Percentiles rank a stretch among this genome's conserved stretches.
Evolutionary conservation across 225 moss, liverwort and hornwort genomes (phyloP).

Genomic region (Pleurozium schreberi): DNA sequence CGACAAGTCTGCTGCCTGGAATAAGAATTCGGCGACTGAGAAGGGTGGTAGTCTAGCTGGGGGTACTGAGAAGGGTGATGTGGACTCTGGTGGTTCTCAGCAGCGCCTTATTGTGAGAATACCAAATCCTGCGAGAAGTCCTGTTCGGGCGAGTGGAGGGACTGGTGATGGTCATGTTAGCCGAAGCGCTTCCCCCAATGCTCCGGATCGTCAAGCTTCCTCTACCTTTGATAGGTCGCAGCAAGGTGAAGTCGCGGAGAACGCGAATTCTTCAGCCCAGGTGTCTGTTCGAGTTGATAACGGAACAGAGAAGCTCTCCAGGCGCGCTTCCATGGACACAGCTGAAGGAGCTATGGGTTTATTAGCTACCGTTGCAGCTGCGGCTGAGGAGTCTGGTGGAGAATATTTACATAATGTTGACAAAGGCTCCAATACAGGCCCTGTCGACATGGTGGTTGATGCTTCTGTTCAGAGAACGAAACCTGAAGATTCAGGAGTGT

Average conservation of each 20-base stretch:
- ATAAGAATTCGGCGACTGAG: slow-evolving; percentile 41
- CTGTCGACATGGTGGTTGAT: slow-evolving; percentile 26
- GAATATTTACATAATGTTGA: slow-evolving; percentile 12
- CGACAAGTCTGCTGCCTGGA: slow-evolving; percentile 76
- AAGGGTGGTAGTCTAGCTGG: slow-evolving; percentile 31
- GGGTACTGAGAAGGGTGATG: slow-evolving; percentile 43
- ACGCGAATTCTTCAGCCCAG: neutral
- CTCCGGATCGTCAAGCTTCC: slow-evolving; percentile 49
- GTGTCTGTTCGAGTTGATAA: slow-evolving; percentile 16
- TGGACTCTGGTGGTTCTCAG: slow-evolving; percentile 38
- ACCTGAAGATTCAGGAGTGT: slow-evolving; percentile 22
- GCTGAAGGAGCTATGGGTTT: slow-evolving; percentile 82
- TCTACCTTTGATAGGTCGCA: slow-evolving; percentile 29
- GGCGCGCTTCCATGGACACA: slow-evolving; percentile 49
- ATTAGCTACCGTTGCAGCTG: slow-evolving; percentile 81
- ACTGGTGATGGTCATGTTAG: slow-evolving; percentile 48
- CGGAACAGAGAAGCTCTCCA: slow-evolving; percentile 13
- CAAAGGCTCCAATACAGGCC: slow-evolving; percentile 14
- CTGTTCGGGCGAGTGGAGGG: slow-evolving; percentile 44
- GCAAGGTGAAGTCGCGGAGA: slow-evolving; percentile 33
- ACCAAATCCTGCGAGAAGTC: slow-evolving; percentile 75
- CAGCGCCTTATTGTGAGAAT: slow-evolving; percentile 72
- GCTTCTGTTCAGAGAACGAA: slow-evolving; percentile 24
- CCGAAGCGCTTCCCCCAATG: slow-evolving; percentile 63
- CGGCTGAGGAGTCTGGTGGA: slow-evolving; percentile 51